Conservation (phyloP, 345 rosid species). For the Diplotaxis tenuifolia region DNA sequence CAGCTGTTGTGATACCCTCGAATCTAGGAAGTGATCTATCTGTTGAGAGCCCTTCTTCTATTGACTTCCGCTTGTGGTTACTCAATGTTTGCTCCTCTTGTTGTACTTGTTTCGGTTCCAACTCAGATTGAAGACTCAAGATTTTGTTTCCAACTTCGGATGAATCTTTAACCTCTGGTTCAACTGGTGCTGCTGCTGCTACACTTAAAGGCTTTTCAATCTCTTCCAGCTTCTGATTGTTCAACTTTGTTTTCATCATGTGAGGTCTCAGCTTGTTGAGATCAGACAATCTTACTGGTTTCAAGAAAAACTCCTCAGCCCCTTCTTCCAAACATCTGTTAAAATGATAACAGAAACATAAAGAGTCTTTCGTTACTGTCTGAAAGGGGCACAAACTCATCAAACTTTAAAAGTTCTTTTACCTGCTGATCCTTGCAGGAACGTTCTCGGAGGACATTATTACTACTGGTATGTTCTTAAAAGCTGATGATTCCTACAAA, state of each 20-base stretch:
- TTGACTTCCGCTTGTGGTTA: constrained; percentile 46
- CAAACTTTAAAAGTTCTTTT: neutral
- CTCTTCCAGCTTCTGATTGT: constrained; percentile 34
- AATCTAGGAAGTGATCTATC: constrained; percentile 35
- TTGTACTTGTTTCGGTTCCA: constrained; percentile 15
- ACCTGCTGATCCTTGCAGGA: constrained; percentile 56
- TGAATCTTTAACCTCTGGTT: neutral
- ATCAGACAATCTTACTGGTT: constrained; percentile 83
- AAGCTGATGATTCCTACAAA: constrained; percentile 56
- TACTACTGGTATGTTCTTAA: constrained; percentile 78
- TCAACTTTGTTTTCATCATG: constrained; percentile 36
- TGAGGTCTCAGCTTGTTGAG: constrained; percentile 70
- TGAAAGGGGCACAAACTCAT: neutral
- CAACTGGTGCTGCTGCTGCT: neutral
- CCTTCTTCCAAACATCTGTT: constrained; percentile 85
- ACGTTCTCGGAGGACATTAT: constrained; percentile 89
- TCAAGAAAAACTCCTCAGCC: constrained; percentile 84
- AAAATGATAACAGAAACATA: neutral
- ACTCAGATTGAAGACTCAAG: constrained; percentile 23
- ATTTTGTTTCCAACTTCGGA: neutral
- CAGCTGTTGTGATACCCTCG: constrained; percentile 31
- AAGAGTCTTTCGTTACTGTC: neutral
- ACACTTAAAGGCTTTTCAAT: constrained; percentile 2
- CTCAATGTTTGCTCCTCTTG: constrained; percentile 29
- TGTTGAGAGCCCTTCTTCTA: constrained; percentile 40